Evolutionary conservation across 192 early-diverging fungal species (phyloP).

Genomic region (Entomortierella lignicola): DNA sequence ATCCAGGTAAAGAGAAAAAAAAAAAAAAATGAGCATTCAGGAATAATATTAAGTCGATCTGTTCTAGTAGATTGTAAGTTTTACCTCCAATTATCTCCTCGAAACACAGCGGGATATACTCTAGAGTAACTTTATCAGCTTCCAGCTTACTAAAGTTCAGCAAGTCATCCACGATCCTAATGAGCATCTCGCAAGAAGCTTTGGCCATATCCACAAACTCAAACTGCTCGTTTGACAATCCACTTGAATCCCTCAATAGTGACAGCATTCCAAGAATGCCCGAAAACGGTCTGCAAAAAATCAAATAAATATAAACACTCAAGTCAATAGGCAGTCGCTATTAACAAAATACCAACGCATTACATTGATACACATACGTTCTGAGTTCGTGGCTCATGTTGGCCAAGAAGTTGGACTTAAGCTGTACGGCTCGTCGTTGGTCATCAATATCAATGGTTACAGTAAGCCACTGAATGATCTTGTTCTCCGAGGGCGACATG

Average conservation of each 20-base stretch:
- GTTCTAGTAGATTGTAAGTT: background rate
- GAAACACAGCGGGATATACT: constrained; percentile 52
- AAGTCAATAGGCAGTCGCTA: background rate
- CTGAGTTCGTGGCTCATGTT: constrained; percentile 85
- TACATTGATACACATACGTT: constrained; percentile 57
- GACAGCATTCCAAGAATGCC: constrained; percentile 64
- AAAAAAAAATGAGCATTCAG: background rate
- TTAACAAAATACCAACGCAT: too few relatives aligned
- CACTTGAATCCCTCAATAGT: constrained; percentile 52
- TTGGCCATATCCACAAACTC: constrained; percentile 65
- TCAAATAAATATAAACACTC: background rate
- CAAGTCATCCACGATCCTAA: constrained; percentile 64
- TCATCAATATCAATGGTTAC: constrained; percentile 54
- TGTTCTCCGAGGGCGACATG: constrained; percentile 23
- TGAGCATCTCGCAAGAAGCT: constrained; percentile 60
- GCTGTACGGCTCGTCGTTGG: constrained; percentile 55
- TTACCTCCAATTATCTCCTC: constrained; percentile 58
- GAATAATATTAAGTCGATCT: background rate
- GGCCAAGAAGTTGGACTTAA: constrained; percentile 74
- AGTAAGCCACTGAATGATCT: constrained; percentile 47
- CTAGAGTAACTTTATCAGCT: constrained; percentile 60
- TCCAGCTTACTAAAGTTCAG: constrained; percentile 62
- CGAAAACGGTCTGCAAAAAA: constrained; percentile 51
- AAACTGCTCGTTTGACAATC: constrained; percentile 56
- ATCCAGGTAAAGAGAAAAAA: background rate